phyloP scores from a whole-genome alignment of 75 land plant genomes.

The Picea glauca region DNA sequence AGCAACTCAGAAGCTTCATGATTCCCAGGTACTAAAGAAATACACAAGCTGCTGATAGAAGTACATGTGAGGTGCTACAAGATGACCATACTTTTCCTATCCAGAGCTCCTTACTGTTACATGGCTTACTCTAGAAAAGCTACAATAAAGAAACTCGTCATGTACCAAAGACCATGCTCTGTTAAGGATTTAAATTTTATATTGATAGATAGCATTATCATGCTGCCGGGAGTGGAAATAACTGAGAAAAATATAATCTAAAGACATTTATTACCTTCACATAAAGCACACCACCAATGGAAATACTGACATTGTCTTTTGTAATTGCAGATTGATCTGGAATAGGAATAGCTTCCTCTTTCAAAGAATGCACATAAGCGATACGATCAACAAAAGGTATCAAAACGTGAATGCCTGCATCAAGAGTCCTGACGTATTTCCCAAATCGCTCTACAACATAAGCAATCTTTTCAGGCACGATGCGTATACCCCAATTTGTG shows the following conservation, averaged over 20 bases:
- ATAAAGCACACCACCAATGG: slow-evolving; percentile 90
- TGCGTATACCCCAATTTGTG: slow-evolving; percentile 86
- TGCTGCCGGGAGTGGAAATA: neutral
- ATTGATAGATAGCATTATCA: neutral
- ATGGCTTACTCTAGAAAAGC: neutral
- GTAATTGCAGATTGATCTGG: slow-evolving; percentile 93
- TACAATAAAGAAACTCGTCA: neutral
- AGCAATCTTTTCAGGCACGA: slow-evolving; percentile 93
- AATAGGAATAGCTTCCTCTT: slow-evolving; percentile 94
- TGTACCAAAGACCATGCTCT: neutral
- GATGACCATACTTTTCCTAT: no score
- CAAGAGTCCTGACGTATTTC: slow-evolving; percentile 72
- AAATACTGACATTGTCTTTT: slow-evolving; percentile 91
- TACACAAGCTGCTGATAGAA: neutral
- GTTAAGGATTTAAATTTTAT: neutral
- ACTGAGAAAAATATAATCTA: neutral
- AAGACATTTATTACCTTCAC: slow-evolving; percentile 47
- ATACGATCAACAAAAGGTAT: slow-evolving; percentile 86
- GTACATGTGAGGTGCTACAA: no score
- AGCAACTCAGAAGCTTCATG: neutral
- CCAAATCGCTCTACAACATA: slow-evolving; percentile 91
- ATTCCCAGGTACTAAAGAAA: neutral
- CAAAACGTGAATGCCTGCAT: slow-evolving; percentile 78
- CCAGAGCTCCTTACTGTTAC: neutral
- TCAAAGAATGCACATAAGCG: slow-evolving; percentile 94